Evolutionary conservation across 2,329 filamentous ascomycete genomes (phyloP).

Genomic region (Fusarium nisikadoi): DNA sequence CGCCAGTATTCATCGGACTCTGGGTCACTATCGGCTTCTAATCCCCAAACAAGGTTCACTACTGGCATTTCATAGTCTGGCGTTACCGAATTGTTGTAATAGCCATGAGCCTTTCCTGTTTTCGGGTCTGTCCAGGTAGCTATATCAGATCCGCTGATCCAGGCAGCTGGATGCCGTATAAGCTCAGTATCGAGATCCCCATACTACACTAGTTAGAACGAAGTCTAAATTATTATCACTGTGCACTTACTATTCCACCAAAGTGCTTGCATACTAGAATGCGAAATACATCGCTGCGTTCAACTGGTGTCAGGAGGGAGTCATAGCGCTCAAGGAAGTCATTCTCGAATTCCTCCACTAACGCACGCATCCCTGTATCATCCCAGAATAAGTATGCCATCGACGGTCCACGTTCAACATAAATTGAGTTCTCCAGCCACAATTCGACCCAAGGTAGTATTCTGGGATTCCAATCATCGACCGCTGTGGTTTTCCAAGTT

Average conservation of each 20-base stretch:
- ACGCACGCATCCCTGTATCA: not conserved
- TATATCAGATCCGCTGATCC: not conserved
- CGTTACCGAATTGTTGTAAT: not conserved
- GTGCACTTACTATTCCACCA: not conserved
- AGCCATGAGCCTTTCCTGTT: not conserved
- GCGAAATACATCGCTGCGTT: conserved; percentile 1
- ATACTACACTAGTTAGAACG: not conserved
- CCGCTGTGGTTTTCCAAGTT: not conserved
- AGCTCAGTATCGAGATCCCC: not conserved
- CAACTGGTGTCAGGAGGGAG: not conserved
- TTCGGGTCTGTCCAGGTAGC: not conserved
- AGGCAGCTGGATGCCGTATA: not conserved
- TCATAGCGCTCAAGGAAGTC: not conserved
- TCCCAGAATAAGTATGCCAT: conserved; percentile 9
- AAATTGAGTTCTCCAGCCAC: not conserved
- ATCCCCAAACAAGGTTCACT: not conserved
- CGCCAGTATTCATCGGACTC: conserved; percentile 1
- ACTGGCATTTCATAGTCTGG: not conserved
- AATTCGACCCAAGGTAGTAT: not conserved
- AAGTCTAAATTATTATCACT: fast-evolving
- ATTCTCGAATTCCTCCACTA: not conserved
- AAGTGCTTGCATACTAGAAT: conserved; percentile 1
- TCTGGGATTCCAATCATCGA: not conserved
- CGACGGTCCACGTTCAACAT: not conserved
- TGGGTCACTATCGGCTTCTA: not conserved